A percentile compares a stretch with the other conserved stretches of the same genome.
Evolutionary conservation across 2,329 filamentous ascomycete species (phyloP).

Genomic region (Colletotrichum sp.): DNA sequence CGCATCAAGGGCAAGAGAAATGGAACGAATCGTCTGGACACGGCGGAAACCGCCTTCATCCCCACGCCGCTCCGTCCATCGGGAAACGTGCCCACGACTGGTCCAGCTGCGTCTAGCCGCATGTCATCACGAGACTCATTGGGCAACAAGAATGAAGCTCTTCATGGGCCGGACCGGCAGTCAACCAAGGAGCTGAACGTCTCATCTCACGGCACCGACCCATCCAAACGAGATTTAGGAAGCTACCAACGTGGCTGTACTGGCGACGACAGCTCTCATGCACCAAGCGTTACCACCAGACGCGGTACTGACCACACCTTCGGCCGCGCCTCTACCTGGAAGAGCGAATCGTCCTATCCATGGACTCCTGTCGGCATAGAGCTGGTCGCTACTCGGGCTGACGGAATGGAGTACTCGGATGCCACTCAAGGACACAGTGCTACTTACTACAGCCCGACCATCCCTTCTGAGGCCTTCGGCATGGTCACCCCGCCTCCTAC

Average conservation of each 20-base stretch:
- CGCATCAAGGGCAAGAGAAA: conserved; percentile 30
- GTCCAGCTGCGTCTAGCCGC: conserved; percentile 3
- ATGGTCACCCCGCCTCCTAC: conserved; percentile 35
- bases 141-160: conserved; percentile 1
- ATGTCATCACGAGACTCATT: conserved; percentile 10
- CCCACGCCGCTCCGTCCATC: conserved; percentile 29
- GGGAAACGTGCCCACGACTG: conserved; percentile 27
- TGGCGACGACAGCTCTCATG: background rate
- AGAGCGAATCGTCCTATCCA: conserved; percentile 17
- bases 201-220: conserved; percentile 4
- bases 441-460: conserved; percentile 46
- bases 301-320: conserved; percentile 15
- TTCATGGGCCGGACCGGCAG: conserved; percentile 1
- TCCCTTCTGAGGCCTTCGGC: conserved; percentile 46
- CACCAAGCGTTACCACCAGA: conserved; percentile 7
- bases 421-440: conserved; percentile 31
- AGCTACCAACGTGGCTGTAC: conserved; percentile 8
- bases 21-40: conserved; percentile 27
- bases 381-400: conserved; percentile 19
- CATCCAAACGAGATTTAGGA: background rate
- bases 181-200: conserved; percentile 5
- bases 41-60: conserved; percentile 34
- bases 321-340: conserved; percentile 15
- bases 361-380: conserved; percentile 17
- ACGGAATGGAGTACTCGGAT: conserved; percentile 22